A percentile compares a stretch with the other conserved stretches of the same genome.
Evolutionary conservation across 768 basidiomycete species (phyloP).

Genomic region (Suillus variegatus): DNA sequence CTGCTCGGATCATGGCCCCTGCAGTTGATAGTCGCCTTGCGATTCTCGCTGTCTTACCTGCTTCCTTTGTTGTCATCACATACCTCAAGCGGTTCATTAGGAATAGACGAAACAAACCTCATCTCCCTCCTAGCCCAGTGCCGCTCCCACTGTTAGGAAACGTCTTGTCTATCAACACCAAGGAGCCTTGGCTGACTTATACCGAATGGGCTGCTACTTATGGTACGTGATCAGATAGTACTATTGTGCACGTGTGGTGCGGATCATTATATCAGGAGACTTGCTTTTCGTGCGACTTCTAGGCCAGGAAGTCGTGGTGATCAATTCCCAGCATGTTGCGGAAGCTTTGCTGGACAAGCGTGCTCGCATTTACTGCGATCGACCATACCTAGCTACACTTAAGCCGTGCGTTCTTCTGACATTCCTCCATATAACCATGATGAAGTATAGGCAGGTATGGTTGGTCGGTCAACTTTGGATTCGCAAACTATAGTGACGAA

Average conservation of each 20-base stretch:
- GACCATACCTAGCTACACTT: constrained; percentile 8
- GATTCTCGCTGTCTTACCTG: neutral
- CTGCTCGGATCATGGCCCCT: too few relatives aligned
- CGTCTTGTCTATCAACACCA: constrained; percentile 1
- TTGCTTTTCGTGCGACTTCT: constrained; percentile 1
- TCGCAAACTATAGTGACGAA: constrained; percentile 6
- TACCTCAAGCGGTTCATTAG: neutral
- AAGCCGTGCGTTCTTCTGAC: neutral
- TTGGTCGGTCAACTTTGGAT: constrained; percentile 2
- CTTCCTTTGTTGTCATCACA: neutral
- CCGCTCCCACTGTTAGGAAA: constrained; percentile 8
- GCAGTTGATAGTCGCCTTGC: neutral
- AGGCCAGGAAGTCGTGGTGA: neutral
- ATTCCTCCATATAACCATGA: neutral
- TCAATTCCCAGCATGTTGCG: constrained; percentile 7
- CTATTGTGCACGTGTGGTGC: neutral
- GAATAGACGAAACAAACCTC: neutral
- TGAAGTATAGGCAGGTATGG: constrained; percentile 4
- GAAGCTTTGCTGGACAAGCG: constrained; percentile 11
- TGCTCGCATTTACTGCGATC: constrained; percentile 8
- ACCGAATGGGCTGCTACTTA: neutral
- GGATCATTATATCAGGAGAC: neutral
- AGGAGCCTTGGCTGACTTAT: constrained; percentile 9
- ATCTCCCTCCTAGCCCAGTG: constrained; percentile 7
- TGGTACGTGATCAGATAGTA: constrained; percentile 1